Evolutionary conservation across 1,284 basidiomycete species (phyloP).

Genomic region (Ustilago hordei): DNA sequence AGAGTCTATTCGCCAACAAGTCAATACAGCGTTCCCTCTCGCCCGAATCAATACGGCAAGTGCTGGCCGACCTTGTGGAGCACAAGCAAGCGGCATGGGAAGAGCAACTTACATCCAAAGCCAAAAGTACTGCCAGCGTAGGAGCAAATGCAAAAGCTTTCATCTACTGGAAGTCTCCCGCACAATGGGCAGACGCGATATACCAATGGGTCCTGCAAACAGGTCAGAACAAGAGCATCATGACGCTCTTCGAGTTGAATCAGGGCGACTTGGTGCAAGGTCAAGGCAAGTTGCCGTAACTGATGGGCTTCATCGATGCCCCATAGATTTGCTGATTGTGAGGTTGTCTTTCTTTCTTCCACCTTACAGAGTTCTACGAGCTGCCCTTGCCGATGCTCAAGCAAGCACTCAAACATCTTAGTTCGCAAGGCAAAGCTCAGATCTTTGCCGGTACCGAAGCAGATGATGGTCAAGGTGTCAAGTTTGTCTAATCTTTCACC

Average conservation of each 20-base stretch:
- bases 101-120: slow-evolving; percentile 24
- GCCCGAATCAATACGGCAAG: slow-evolving; percentile 37
- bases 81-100: slow-evolving; percentile 49
- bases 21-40: slow-evolving; percentile 44
- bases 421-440: slow-evolving; percentile 73
- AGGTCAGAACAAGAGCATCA: slow-evolving; percentile 72
- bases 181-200: slow-evolving; percentile 73
- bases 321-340: neutral
- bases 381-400: slow-evolving; percentile 71
- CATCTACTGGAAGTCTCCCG: slow-evolving; percentile 73
- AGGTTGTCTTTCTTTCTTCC: neutral
- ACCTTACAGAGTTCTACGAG: slow-evolving; percentile 71
- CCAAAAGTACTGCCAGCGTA: neutral
- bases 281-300: slow-evolving; percentile 25
- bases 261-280: slow-evolving; percentile 72
- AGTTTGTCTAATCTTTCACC: slow-evolving; percentile 70
- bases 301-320: too few species aligned
- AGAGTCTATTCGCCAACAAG: slow-evolving; percentile 32
- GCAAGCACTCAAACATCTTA: slow-evolving; percentile 71
- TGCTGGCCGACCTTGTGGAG: slow-evolving; percentile 56
- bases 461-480: slow-evolving; percentile 71
- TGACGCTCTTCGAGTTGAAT: slow-evolving; percentile 74
- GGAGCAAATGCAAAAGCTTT: slow-evolving; percentile 57
- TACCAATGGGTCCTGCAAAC: slow-evolving; percentile 74
- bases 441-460: slow-evolving; percentile 71